These are phyloP conservation scores for Singerocomus rubriflavus DNA, from an alignment of 1,284 basidiomycete genomes.

Conservation along the genomic window DNA sequence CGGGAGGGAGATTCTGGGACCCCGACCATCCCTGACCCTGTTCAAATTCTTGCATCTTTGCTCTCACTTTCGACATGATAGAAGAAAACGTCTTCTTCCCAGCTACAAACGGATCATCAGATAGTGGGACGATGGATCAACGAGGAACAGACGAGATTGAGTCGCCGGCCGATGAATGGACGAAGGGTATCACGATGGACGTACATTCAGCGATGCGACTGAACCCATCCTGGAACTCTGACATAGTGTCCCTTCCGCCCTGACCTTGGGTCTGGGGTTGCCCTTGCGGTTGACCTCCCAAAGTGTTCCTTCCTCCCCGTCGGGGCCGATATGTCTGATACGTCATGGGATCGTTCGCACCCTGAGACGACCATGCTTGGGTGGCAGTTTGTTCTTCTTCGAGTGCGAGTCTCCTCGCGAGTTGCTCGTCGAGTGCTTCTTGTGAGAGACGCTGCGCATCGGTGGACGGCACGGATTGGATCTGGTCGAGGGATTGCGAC, in stretches of 20 bases:
- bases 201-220: slow-evolving; percentile 72
- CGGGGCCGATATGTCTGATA: slow-evolving; percentile 28
- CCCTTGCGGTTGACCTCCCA: slow-evolving; percentile 4
- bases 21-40: slow-evolving; percentile 36
- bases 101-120: slow-evolving; percentile 37
- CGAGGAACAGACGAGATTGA: not conserved
- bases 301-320: slow-evolving; percentile 9
- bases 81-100: slow-evolving; percentile 74
- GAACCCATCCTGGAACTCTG: slow-evolving; percentile 70
- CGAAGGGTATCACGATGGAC: slow-evolving; percentile 18
- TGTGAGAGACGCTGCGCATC: slow-evolving; percentile 42
- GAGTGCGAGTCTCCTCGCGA: slow-evolving; percentile 65
- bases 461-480: slow-evolving; percentile 13
- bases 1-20: slow-evolving; percentile 8
- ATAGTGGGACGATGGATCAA: not conserved
- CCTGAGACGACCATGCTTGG: slow-evolving; percentile 33
- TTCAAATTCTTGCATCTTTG: slow-evolving; percentile 78
- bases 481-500: slow-evolving; percentile 1
- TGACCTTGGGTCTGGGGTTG: slow-evolving; percentile 19
- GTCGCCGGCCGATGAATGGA: slow-evolving; percentile 2
- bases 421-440: slow-evolving; percentile 69
- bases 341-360: slow-evolving; percentile 7
- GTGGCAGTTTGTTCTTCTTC: slow-evolving; percentile 55
- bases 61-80: slow-evolving; percentile 69
- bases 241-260: slow-evolving; percentile 46